phyloP scores from a whole-genome alignment of 371 early-diverging fungal species.

The Fennellomyces sp. region DNA sequence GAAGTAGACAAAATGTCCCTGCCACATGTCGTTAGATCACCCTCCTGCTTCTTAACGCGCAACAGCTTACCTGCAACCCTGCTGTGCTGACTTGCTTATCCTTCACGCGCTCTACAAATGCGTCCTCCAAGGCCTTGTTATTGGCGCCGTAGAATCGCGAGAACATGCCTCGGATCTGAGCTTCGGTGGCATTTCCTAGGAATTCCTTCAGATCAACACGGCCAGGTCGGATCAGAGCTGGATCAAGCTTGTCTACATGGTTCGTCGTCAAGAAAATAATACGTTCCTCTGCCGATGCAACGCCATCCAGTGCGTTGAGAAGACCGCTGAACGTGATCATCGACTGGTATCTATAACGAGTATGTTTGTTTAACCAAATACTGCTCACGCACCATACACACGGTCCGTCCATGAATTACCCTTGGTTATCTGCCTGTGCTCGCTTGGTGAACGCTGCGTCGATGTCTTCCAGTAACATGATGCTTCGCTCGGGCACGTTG shows the following conservation, averaged over 20 bases:
- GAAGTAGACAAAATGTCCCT: slow-evolving; percentile 94
- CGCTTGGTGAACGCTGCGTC: slow-evolving; percentile 96
- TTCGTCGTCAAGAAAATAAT: slow-evolving; percentile 99
- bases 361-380: no score
- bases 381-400: no score
- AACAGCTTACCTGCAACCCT: slow-evolving; percentile 54
- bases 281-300: slow-evolving; percentile 97
- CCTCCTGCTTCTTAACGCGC: no score
- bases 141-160: slow-evolving; percentile 79
- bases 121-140: slow-evolving; percentile 60
- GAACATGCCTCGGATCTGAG: slow-evolving; percentile 87
- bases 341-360: slow-evolving; percentile 71
- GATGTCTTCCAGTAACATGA: slow-evolving; percentile 98
- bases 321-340: slow-evolving; percentile 99
- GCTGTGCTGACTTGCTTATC: slow-evolving; percentile 78
- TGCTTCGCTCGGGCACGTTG: slow-evolving; percentile 93
- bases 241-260: slow-evolving; percentile 94
- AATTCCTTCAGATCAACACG: slow-evolving; percentile 95
- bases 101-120: slow-evolving; percentile 66
- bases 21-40: background rate
- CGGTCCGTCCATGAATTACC: slow-evolving; percentile 41
- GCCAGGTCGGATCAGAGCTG: slow-evolving; percentile 98
- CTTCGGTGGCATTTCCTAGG: slow-evolving; percentile 83
- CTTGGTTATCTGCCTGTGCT: slow-evolving; percentile 62
- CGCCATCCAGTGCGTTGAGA: slow-evolving; percentile 99